phyloP scores from a whole-genome alignment of 2,329 filamentous ascomycete genomes.

The Boeremia exigua region DNA sequence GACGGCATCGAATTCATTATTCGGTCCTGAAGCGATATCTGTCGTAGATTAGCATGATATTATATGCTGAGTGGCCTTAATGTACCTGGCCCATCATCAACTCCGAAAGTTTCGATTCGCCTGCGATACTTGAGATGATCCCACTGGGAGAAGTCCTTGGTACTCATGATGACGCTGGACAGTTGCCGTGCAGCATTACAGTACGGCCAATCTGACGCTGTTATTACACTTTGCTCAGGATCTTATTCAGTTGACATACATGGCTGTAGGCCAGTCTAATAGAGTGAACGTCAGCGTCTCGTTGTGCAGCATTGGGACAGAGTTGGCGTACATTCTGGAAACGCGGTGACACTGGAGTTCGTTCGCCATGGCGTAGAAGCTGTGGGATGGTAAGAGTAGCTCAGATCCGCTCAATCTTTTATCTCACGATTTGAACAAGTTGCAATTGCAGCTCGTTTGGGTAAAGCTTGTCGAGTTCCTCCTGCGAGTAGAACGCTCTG shows the following conservation, averaged over 20 bases:
- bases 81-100: constrained; percentile 61
- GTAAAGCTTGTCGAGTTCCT: constrained; percentile 83
- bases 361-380: constrained; percentile 61
- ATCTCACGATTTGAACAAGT: constrained; percentile 79
- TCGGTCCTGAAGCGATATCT: constrained; percentile 70
- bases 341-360: constrained; percentile 84
- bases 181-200: constrained; percentile 79
- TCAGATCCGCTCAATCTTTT: neutral
- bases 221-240: neutral
- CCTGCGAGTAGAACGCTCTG: constrained; percentile 75
- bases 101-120: constrained; percentile 81
- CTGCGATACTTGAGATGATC: constrained; percentile 68
- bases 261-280: constrained; percentile 41
- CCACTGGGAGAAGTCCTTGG: constrained; percentile 61
- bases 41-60: constrained; percentile 6
- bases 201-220: constrained; percentile 77
- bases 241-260: constrained; percentile 29
- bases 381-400: constrained; percentile 19
- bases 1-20: constrained; percentile 75
- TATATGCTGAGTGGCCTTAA: neutral
- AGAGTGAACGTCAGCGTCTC: constrained; percentile 8
- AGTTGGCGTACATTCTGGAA: constrained; percentile 74
- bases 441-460: constrained; percentile 80
- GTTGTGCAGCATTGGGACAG: neutral
- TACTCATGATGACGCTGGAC: constrained; percentile 64